A percentile compares a stretch with the other conserved stretches of the same genome.
phyloP scores from a whole-genome alignment of 352 stramenopile species.

The Plasmopara muralis region DNA sequence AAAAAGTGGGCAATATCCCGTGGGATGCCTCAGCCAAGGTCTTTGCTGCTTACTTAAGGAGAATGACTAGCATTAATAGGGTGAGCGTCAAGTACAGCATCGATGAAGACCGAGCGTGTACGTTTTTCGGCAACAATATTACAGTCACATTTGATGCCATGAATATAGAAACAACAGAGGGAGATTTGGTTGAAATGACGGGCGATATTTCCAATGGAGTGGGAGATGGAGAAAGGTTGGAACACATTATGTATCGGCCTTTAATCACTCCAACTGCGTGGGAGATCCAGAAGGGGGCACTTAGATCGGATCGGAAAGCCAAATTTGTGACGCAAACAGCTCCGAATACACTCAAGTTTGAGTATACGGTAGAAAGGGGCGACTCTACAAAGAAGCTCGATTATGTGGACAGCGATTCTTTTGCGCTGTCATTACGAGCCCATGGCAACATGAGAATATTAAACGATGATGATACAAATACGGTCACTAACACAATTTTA shows the following conservation, averaged over 20 bases:
- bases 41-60: conserved; percentile 41
- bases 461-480: conserved; percentile 27
- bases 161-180: conserved; percentile 55
- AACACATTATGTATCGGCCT: conserved; percentile 35
- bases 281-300: conserved; percentile 59
- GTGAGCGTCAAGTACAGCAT: conserved; percentile 59
- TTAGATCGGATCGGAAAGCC: conserved; percentile 32
- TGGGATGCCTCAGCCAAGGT: conserved; percentile 42
- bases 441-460: conserved; percentile 23
- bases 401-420: conserved; percentile 59
- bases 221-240: conserved; percentile 35
- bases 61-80: conserved; percentile 58
- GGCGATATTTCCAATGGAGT: conserved; percentile 38
- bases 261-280: conserved; percentile 40
- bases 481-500: conserved; percentile 35
- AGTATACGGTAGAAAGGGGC: conserved; percentile 49
- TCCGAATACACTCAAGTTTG: conserved; percentile 47
- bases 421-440: conserved; percentile 33
- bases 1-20: conserved; percentile 61
- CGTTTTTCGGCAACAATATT: conserved; percentile 79
- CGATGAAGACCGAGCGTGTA: conserved; percentile 48
- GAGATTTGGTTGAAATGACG: conserved; percentile 57
- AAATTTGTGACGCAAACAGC: conserved; percentile 25
- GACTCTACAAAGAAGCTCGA: conserved; percentile 55
- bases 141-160: conserved; percentile 71